phyloP scores from a whole-genome alignment of 768 basidiomycete genomes.

The Xerocomellus chrysenteron region DNA sequence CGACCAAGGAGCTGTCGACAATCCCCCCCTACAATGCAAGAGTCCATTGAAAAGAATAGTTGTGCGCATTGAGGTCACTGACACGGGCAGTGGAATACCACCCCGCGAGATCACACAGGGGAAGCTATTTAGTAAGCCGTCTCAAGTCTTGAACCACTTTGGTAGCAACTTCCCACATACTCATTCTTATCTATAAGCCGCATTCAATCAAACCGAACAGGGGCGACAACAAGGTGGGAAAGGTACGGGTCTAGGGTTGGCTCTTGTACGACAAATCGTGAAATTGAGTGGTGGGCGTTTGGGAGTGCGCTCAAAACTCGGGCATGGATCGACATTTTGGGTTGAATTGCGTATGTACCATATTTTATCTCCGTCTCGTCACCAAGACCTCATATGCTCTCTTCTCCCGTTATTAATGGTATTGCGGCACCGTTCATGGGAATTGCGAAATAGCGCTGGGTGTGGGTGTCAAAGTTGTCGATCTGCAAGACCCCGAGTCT shows the following conservation, averaged over 20 bases:
- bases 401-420: slow-evolving; percentile 4
- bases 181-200: slow-evolving; percentile 40
- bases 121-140: slow-evolving; percentile 64
- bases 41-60: slow-evolving; percentile 58
- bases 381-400: slow-evolving; percentile 8
- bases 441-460: slow-evolving; percentile 48
- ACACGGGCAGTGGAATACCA: slow-evolving; percentile 68
- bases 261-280: slow-evolving; percentile 77
- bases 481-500: slow-evolving; percentile 26
- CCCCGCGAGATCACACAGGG: slow-evolving; percentile 67
- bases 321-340: slow-evolving; percentile 86
- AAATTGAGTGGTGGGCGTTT: slow-evolving; percentile 71
- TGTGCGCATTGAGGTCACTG: slow-evolving; percentile 81
- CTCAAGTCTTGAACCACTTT: background rate
- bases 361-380: slow-evolving; percentile 10
- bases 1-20: background rate
- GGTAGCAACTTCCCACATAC: slow-evolving; percentile 6
- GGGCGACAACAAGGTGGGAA: slow-evolving; percentile 73
- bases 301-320: slow-evolving; percentile 62
- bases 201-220: slow-evolving; percentile 78
- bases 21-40: background rate
- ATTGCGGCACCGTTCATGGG: slow-evolving; percentile 6
- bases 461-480: slow-evolving; percentile 55
- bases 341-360: slow-evolving; percentile 61
- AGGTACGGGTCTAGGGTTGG: slow-evolving; percentile 72